phyloP scores from a whole-genome alignment of 2,329 filamentous ascomycete genomes.

The Neofusicoccum laricinum region DNA sequence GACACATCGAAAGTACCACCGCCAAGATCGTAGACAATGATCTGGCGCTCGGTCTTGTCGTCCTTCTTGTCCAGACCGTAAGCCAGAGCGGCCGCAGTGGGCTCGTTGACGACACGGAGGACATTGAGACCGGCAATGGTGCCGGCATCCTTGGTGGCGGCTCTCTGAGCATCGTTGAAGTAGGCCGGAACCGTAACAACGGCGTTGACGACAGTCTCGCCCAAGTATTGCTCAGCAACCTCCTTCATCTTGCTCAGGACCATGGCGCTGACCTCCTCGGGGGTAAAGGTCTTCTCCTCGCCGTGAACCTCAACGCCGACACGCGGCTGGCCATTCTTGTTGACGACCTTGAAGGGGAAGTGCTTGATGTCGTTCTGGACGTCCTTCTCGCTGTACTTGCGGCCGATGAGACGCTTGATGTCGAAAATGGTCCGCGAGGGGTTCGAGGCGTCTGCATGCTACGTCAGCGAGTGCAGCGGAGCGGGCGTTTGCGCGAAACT shows the following conservation, averaged over 20 bases:
- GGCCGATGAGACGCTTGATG: slow-evolving; percentile 51
- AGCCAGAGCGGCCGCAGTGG: slow-evolving; percentile 90
- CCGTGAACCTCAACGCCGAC: slow-evolving; percentile 72
- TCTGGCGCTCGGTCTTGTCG: slow-evolving; percentile 37
- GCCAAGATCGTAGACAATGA: slow-evolving; percentile 43
- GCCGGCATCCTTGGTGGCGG: slow-evolving; percentile 94
- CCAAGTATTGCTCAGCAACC: slow-evolving; percentile 73
- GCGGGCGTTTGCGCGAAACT: neutral
- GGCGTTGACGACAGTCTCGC: slow-evolving; percentile 80
- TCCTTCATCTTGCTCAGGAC: slow-evolving; percentile 83
- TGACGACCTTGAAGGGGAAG: slow-evolving; percentile 92
- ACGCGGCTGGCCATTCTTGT: slow-evolving; percentile 85
- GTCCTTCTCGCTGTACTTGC: slow-evolving; percentile 57
- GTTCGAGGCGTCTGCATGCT: slow-evolving; percentile 41
- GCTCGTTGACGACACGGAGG: slow-evolving; percentile 94
- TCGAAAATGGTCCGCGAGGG: slow-evolving; percentile 49
- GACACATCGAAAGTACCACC: slow-evolving; percentile 41
- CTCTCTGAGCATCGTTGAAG: slow-evolving; percentile 98
- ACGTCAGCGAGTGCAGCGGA: neutral
- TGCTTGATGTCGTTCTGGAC: slow-evolving; percentile 95
- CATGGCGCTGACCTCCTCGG: slow-evolving; percentile 74
- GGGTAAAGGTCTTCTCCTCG: slow-evolving; percentile 69
- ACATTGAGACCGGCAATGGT: slow-evolving; percentile 90
- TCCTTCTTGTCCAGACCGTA: slow-evolving; percentile 66
- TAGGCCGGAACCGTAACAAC: slow-evolving; percentile 95